phyloP scores from a whole-genome alignment of 306 rosid species.

The Boehmeria nivea region DNA sequence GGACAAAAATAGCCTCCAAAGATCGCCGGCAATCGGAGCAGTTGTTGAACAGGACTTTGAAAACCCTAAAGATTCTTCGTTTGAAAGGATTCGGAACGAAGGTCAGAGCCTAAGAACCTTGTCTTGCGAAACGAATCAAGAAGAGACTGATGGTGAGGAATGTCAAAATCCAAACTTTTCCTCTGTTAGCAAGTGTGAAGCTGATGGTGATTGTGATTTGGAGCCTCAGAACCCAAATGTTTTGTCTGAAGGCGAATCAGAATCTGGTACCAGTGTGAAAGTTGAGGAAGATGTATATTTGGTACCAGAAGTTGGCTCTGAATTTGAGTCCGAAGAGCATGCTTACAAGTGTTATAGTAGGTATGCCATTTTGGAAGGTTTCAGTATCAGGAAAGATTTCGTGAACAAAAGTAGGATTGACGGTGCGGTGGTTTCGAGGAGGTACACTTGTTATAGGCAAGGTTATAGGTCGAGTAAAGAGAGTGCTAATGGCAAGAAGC shows the following conservation, averaged over 20 bases:
- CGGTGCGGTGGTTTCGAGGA: slow-evolving; percentile 55
- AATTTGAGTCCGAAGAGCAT: slow-evolving; percentile 55
- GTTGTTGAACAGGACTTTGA: slow-evolving; percentile 16
- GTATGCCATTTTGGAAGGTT: slow-evolving; percentile 51
- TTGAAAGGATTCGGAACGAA: too few species aligned
- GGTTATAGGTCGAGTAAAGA: slow-evolving; percentile 44
- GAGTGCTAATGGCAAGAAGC: slow-evolving; percentile 20
- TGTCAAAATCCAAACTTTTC: slow-evolving; percentile 23
- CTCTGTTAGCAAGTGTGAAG: slow-evolving; percentile 26
- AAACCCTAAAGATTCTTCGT: slow-evolving; percentile 3
- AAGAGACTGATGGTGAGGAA: slow-evolving; percentile 28
- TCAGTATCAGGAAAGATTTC: slow-evolving; percentile 63
- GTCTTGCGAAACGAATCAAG: too few species aligned
- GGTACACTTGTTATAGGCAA: slow-evolving; percentile 58
- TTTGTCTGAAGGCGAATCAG: slow-evolving; percentile 20
- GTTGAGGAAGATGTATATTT: slow-evolving; percentile 25
- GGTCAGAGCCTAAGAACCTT: too few species aligned
- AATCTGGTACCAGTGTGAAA: slow-evolving; percentile 14
- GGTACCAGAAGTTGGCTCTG: slow-evolving; percentile 42
- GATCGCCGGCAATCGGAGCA: background rate
- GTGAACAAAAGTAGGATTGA: slow-evolving; percentile 50
- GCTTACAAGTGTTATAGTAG: slow-evolving; percentile 51
- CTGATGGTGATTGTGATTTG: too few species aligned
- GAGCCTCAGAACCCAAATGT: slow-evolving; percentile 20
- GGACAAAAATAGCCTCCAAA: background rate